Conservation (phyloP, 495 filamentous ascomycete species). For the Letharia columbiana region DNA sequence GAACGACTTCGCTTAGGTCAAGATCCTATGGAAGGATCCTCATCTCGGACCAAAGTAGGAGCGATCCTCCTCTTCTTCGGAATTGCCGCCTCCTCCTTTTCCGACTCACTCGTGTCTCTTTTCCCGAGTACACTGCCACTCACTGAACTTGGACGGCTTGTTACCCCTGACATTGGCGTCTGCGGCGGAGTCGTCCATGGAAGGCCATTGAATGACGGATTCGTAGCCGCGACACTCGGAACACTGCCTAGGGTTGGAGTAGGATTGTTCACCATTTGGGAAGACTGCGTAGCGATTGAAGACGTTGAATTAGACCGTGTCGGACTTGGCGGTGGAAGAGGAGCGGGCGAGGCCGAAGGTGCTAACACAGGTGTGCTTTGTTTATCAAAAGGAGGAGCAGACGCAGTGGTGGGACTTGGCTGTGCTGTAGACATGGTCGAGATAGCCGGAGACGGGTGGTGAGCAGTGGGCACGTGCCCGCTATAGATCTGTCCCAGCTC, state of each 20-base stretch:
- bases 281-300: constrained; percentile 61
- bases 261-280: constrained; percentile 57
- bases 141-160: constrained; percentile 35
- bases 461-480: constrained; percentile 49
- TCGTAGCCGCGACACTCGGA: constrained; percentile 61
- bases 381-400: constrained; percentile 46
- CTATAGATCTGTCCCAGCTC: constrained; percentile 85
- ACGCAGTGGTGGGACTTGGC: constrained; percentile 54
- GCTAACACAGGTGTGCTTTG: constrained; percentile 39
- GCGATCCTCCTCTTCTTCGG: constrained; percentile 72
- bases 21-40: constrained; percentile 12
- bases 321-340: constrained; percentile 54
- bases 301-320: constrained; percentile 78
- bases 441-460: constrained; percentile 35
- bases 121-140: constrained; percentile 48
- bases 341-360: constrained; percentile 36
- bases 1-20: neutral
- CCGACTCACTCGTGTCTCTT: constrained; percentile 45
- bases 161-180: constrained; percentile 51
- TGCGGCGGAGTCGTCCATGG: constrained; percentile 72
- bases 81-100: constrained; percentile 50
- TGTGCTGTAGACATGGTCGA: constrained; percentile 44
- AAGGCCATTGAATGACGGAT: constrained; percentile 50
- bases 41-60: constrained; percentile 52
- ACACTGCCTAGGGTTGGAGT: constrained; percentile 65